A percentile compares a stretch with the other conserved stretches of the same genome.
These are phyloP conservation scores for Rhodotorula kratochvilovae DNA, from an alignment of 768 basidiomycete species.

Conservation along the genomic window DNA sequence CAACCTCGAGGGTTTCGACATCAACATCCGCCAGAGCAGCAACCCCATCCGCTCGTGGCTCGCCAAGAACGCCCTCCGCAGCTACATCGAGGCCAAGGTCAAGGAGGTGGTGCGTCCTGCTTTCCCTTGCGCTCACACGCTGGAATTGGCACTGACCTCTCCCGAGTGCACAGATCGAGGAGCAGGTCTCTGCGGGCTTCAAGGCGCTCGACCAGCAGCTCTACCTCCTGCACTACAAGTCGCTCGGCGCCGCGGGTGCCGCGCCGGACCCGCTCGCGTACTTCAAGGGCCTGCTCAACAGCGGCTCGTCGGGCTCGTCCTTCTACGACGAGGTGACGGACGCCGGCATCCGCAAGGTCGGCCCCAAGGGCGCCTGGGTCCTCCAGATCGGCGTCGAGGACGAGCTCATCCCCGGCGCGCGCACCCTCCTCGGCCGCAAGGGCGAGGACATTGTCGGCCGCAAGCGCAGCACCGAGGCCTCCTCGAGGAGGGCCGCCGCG, in stretches of 20 bases:
- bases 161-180: slow-evolving; percentile 18
- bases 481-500: slow-evolving; percentile 40
- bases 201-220: slow-evolving; percentile 45
- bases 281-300: slow-evolving; percentile 35
- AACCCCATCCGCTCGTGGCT: slow-evolving; percentile 35
- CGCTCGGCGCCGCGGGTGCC: slow-evolving; percentile 25
- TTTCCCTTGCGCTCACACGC: no score
- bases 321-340: slow-evolving; percentile 29
- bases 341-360: slow-evolving; percentile 50
- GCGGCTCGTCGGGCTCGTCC: not conserved
- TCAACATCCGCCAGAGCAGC: slow-evolving; percentile 16
- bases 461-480: slow-evolving; percentile 45
- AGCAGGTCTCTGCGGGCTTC: slow-evolving; percentile 29
- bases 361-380: slow-evolving; percentile 49
- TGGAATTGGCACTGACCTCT: not conserved
- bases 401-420: slow-evolving; percentile 39
- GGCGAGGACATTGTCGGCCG: slow-evolving; percentile 45
- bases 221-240: slow-evolving; percentile 44
- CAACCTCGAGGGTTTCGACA: slow-evolving; percentile 16
- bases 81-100: slow-evolving; percentile 26
- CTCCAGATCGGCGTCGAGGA: slow-evolving; percentile 51
- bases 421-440: slow-evolving; percentile 36
- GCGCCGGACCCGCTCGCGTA: slow-evolving; percentile 35
- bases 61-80: slow-evolving; percentile 11
- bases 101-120: slow-evolving; percentile 27